Conservation (phyloP, 805 yeast genomes). For the Cyberlindnera galapagoensis region DNA sequence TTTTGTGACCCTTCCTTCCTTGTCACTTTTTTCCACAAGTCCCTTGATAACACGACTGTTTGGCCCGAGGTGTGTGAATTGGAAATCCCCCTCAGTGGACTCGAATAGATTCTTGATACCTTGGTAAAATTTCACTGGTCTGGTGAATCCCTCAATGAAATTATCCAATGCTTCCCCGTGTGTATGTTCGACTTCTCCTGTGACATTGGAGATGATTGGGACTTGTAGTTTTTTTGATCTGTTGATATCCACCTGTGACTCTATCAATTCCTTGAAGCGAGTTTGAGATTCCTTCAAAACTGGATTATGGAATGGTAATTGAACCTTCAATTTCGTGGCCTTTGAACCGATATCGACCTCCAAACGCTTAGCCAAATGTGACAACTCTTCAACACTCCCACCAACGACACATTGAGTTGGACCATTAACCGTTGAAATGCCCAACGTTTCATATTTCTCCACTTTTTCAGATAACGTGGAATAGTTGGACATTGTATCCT, state of each 20-base stretch:
- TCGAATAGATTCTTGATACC: conserved; percentile 20
- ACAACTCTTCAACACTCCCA: conserved; percentile 26
- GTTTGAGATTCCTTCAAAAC: conserved; percentile 29
- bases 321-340: conserved; percentile 29
- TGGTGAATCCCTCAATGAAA: conserved; percentile 33
- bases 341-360: conserved; percentile 22
- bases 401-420: conserved; percentile 34
- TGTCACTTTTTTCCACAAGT: conserved; percentile 12
- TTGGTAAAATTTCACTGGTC: conserved; percentile 38
- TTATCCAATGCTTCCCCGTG: conserved; percentile 25
- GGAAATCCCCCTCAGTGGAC: conserved; percentile 2
- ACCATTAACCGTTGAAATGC: conserved; percentile 38
- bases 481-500: conserved; percentile 2
- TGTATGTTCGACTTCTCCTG: conserved; percentile 24
- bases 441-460: conserved; percentile 10
- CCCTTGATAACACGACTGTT: conserved; percentile 17
- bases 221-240: conserved; percentile 13
- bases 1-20: too few species aligned
- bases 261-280: conserved; percentile 16
- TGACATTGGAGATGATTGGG: conserved; percentile 35
- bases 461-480: conserved; percentile 5
- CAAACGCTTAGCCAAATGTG: conserved; percentile 8
- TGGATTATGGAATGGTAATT: conserved; percentile 40
- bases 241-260: conserved; percentile 7
- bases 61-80: conserved; percentile 21